Evolutionary conservation across 164 flowering plant genomes (phyloP).

Genomic region (Vitis riparia): DNA sequence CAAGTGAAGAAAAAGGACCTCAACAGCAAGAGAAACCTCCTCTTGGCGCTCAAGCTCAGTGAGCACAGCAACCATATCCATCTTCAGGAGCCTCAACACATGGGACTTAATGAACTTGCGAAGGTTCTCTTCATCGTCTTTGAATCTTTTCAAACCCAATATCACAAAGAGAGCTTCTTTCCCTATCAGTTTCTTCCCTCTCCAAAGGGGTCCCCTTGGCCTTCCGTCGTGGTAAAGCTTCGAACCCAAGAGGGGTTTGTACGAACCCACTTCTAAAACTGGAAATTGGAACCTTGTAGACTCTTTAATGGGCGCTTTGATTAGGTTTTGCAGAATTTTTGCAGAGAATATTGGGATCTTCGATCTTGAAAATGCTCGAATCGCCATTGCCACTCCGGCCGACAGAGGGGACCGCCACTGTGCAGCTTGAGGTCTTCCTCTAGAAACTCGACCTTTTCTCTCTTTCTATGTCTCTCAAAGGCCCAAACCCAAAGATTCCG

Average conservation of each 20-base stretch:
- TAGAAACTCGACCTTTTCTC: no score
- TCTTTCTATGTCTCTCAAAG: no score
- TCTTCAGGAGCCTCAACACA: conserved; percentile 73
- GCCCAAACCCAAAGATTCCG: no score
- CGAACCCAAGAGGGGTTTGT: conserved; percentile 5
- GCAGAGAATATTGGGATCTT: conserved; percentile 26
- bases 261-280: not conserved
- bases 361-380: conserved; percentile 29
- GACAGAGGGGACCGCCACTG: not conserved
- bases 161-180: conserved; percentile 88
- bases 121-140: conserved; percentile 72
- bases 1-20: conserved; percentile 38
- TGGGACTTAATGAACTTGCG: conserved; percentile 68
- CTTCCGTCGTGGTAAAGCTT: conserved; percentile 77
- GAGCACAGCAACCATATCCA: conserved; percentile 83
- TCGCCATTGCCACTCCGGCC: conserved; percentile 36
- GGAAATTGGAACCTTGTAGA: conserved; percentile 1
- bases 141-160: conserved; percentile 69
- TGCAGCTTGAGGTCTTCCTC: no score
- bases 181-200: conserved; percentile 80
- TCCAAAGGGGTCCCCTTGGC: conserved; percentile 93
- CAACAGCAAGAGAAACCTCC: conserved; percentile 62
- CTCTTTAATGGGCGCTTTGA: conserved; percentile 3
- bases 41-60: conserved; percentile 83
- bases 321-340: conserved; percentile 19